Evolutionary conservation across 805 yeast genomes (phyloP).

Genomic region (Suhomyces faveliae): DNA sequence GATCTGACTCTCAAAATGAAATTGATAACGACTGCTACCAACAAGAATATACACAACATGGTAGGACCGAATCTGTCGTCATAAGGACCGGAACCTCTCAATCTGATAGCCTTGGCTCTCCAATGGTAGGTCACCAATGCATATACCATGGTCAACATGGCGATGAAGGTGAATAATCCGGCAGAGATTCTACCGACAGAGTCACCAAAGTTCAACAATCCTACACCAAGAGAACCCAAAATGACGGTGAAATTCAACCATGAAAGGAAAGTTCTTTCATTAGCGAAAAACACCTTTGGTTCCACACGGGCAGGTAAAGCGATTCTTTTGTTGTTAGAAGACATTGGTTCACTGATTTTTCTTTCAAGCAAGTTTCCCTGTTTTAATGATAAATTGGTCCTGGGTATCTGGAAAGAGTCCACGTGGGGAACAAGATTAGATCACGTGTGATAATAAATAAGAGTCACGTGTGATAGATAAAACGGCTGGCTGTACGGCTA

Average conservation of each 20-base stretch:
- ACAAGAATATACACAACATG: slow-evolving; percentile 87
- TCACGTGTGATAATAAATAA: neutral
- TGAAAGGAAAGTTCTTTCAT: slow-evolving; percentile 95
- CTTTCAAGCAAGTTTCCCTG: neutral
- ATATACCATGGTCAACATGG: slow-evolving; percentile 97
- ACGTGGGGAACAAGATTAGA: neutral
- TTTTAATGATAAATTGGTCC: neutral
- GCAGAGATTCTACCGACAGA: slow-evolving; percentile 89
- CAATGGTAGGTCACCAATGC: slow-evolving; percentile 96
- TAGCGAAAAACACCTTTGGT: slow-evolving; percentile 98
- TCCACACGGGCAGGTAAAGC: slow-evolving; percentile 98
- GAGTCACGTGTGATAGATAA: neutral
- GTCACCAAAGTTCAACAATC: slow-evolving; percentile 95
- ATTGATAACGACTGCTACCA: slow-evolving; percentile 91
- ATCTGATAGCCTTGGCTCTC: slow-evolving; percentile 98
- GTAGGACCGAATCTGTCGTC: slow-evolving; percentile 99
- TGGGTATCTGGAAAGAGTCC: neutral
- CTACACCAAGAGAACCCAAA: slow-evolving; percentile 94
- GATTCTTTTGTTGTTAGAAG: slow-evolving; percentile 66
- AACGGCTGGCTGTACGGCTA: too few relatives aligned
- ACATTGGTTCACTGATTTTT: slow-evolving; percentile 19
- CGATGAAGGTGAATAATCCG: slow-evolving; percentile 88
- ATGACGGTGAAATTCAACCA: slow-evolving; percentile 99
- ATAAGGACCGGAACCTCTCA: slow-evolving; percentile 98
- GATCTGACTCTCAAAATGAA: slow-evolving; percentile 78